Base-by-base conservation (phyloP, 768 basidiomycete genomes). In the Mycena vitilis region DNA sequence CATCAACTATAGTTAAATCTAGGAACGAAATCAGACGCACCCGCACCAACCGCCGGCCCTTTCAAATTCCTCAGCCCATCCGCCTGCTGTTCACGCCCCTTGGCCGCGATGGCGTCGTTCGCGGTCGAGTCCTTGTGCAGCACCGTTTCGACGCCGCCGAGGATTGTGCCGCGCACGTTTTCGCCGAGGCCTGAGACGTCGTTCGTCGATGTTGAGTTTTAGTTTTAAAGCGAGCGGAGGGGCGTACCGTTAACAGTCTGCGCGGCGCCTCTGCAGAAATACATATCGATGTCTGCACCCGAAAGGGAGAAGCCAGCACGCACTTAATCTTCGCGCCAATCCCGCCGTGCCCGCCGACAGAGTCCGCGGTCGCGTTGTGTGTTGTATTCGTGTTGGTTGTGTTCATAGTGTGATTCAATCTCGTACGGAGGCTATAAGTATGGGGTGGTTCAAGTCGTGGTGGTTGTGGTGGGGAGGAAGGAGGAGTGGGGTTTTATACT, bases 101-200 rank as follows among this genome's bases (percentile, higher is more conserved):
- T 64, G 1, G 48, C 56, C 30, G 71, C 71, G 45, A 71, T 63
- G 10, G 55, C 64, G 51, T 71, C 71, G 60, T 67, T 66, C 6
- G 13, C 34, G 6, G 71, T 18, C 1, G 68, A 56, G 22, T 65
- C 67, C 23, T 62, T 48, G 67, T 68, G 66, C 8, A 66, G n/a
- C 2, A 63, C 64, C 5, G 71, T 71, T 5, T 71, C 71, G 36
- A 68, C 71, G 34, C 67, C 71, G 51, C 71, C 71, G 40, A 71
- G 64, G 25, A 68, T 34, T 16, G 71, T 68, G 23, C 71, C 71
- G 42, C 71, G 71, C 3, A 71, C 55, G 56, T 71, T 71, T 34
- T 71, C 71, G 11, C 71, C 67, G 22, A 51, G 10, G 10, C 68
- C 68, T 69, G 20, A 18, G 16, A 23, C 18, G 25, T 20, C 1